These are phyloP conservation scores for Hortaea werneckii DNA, from an alignment of 2,329 filamentous ascomycete species.

Conservation along the genomic window DNA sequence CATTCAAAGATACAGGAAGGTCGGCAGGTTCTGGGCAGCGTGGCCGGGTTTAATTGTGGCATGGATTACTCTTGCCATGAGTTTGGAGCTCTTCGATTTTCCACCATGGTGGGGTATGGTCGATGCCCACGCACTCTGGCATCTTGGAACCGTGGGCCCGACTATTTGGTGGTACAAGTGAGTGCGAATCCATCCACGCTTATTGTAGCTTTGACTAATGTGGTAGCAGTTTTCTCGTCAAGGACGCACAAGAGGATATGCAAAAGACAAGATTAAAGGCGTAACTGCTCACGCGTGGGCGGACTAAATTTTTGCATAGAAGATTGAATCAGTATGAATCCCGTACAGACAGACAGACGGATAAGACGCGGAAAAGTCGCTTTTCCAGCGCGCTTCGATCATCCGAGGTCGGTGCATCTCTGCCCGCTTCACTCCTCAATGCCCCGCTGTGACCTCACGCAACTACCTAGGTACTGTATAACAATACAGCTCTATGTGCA, in stretches of 20 bases:
- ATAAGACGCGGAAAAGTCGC: neutral
- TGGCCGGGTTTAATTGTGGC: conserved; percentile 88
- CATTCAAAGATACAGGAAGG: conserved; percentile 59
- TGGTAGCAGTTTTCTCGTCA: conserved; percentile 64
- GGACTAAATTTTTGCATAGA: neutral
- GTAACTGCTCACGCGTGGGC: neutral
- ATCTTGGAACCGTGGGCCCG: conserved; percentile 81
- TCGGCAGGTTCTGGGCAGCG: conserved; percentile 66
- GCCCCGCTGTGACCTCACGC: too few species aligned
- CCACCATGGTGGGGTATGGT: conserved; percentile 70
- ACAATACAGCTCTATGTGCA: neutral
- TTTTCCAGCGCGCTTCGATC: neutral
- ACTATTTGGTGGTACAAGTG: conserved; percentile 91
- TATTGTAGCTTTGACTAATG: conserved; percentile 5
- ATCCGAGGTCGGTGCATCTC: too few species aligned
- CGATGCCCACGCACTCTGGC: conserved; percentile 94
- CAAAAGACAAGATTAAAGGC: conserved; percentile 61
- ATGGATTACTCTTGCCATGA: conserved; percentile 90
- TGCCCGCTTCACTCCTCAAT: too few species aligned
- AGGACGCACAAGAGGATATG: conserved; percentile 75
- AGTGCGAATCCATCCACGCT: conserved; percentile 33
- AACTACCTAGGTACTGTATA: neutral
- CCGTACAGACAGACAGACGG: neutral
- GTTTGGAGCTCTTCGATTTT: conserved; percentile 89
- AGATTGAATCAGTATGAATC: neutral